Conservation (phyloP, 257 asterid genomes). For the Capsicum rhomboideum region DNA sequence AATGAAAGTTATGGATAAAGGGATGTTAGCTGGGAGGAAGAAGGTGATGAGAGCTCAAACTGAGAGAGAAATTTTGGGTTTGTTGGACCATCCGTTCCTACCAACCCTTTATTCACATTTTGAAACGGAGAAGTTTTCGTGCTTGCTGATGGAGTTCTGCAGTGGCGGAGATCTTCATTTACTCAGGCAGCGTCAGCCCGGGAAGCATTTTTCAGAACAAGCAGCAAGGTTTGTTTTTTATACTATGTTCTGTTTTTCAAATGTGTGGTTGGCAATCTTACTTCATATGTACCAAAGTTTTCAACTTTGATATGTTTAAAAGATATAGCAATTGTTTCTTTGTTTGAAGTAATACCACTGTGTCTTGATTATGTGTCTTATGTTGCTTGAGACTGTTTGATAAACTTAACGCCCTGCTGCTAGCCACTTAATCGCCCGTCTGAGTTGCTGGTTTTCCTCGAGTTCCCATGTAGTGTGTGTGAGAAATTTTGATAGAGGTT, state of each 20-base stretch:
- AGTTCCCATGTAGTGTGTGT: background rate
- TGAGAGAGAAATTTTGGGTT: constrained; percentile 71
- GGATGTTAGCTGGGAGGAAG: constrained; percentile 71
- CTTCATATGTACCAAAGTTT: background rate
- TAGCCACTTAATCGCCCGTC: background rate
- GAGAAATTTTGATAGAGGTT: background rate
- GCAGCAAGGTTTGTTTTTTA: constrained; percentile 60
- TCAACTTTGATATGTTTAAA: background rate
- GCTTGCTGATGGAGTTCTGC: constrained; percentile 92
- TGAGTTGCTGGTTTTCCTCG: background rate
- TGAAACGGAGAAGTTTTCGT: constrained; percentile 79
- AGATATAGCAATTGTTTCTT: too few relatives aligned
- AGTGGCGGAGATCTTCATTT: constrained; percentile 93
- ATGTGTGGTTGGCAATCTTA: background rate
- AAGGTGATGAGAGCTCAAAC: constrained; percentile 75
- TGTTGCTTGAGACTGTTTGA: background rate
- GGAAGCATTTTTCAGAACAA: constrained; percentile 75
- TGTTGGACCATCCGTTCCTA: constrained; percentile 85
- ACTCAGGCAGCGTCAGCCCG: constrained; percentile 78
- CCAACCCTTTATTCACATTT: constrained; percentile 84
- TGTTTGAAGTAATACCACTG: background rate
- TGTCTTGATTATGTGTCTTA: background rate
- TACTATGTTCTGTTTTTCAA: background rate
- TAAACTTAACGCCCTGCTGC: background rate
- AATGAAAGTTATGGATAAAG: constrained; percentile 86